These are phyloP conservation scores for Fusarium heterosporum DNA, from an alignment of 2,329 filamentous ascomycete species.

Conservation along the genomic window DNA sequence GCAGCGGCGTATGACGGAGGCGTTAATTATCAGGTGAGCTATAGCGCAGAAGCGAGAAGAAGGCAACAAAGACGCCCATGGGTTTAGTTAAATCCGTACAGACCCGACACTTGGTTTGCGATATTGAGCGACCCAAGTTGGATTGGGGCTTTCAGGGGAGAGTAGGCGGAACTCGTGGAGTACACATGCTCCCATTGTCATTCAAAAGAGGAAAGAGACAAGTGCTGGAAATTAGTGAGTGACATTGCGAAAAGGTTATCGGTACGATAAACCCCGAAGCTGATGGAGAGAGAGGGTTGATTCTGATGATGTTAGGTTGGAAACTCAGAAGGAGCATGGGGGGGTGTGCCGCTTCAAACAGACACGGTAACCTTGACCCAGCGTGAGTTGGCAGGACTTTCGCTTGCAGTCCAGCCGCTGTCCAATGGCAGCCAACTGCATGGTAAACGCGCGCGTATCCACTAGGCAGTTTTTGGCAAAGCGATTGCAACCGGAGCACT, in stretches of 20 bases:
- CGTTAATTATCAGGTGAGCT: constrained; percentile 25
- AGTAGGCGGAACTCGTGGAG: neutral
- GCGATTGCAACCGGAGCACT: constrained; percentile 38
- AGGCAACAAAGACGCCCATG: constrained; percentile 11
- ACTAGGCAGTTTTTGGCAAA: constrained; percentile 32
- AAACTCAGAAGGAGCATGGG: constrained; percentile 19
- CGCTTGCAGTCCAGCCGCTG: constrained; percentile 49
- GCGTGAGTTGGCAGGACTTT: constrained; percentile 49
- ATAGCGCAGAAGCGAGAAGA: constrained; percentile 15
- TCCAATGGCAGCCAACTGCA: constrained; percentile 45
- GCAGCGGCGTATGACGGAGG: constrained; percentile 26
- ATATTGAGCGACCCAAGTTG: constrained; percentile 8
- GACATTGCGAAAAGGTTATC: constrained; percentile 16
- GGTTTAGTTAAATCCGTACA: constrained; percentile 18
- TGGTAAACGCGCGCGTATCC: constrained; percentile 50
- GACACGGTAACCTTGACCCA: constrained; percentile 17
- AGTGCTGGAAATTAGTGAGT: constrained; percentile 11
- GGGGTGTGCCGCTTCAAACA: constrained; percentile 20
- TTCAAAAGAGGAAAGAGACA: constrained; percentile 17
- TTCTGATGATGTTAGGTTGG: constrained; percentile 24
- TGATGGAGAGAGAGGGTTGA: constrained; percentile 19
- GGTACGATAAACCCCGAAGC: constrained; percentile 17
- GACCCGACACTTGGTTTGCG: constrained; percentile 35
- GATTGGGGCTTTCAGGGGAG: constrained; percentile 6
- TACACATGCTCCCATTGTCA: neutral